Percentiles rank a stretch among this genome's conserved stretches.
phyloP scores from a whole-genome alignment of 2,329 filamentous ascomycete genomes.

The Dothideomycetes sp. region DNA sequence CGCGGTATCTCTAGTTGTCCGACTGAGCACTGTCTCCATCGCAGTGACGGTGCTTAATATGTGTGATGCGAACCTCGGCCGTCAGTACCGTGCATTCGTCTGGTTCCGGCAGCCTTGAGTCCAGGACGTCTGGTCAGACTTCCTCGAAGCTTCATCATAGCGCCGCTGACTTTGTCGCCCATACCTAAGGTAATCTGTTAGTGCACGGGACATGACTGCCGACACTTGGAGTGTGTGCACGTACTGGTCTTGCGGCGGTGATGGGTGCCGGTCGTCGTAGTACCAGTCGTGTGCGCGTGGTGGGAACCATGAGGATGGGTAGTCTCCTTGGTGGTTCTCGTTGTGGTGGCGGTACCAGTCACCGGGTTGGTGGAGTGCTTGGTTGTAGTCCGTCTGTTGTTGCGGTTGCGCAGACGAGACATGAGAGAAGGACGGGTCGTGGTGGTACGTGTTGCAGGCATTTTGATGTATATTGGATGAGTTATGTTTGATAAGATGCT shows the following conservation, averaged over 20 bases:
- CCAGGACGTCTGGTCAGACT: slow-evolving; percentile 57
- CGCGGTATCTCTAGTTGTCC: no score
- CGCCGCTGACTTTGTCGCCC: slow-evolving; percentile 69
- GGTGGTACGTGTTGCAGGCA: slow-evolving; percentile 17
- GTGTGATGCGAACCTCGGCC: slow-evolving; percentile 16
- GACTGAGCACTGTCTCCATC: no score
- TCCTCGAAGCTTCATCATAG: slow-evolving; percentile 62
- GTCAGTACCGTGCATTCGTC: slow-evolving; percentile 23
- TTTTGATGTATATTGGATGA: slow-evolving; percentile 8
- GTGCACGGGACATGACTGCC: slow-evolving; percentile 52
- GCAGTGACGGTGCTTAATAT: slow-evolving; percentile 5
- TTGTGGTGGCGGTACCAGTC: slow-evolving; percentile 27
- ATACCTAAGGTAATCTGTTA: slow-evolving; percentile 38
- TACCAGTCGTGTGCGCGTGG: slow-evolving; percentile 14
- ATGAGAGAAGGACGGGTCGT: slow-evolving; percentile 41
- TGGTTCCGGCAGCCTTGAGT: slow-evolving; percentile 43
- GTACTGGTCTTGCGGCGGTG: slow-evolving; percentile 16
- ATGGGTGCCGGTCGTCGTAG: slow-evolving; percentile 16
- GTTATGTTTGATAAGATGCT: no score
- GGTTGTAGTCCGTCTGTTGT: slow-evolving; percentile 28
- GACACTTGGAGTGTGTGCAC: slow-evolving; percentile 20
- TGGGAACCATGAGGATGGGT: slow-evolving; percentile 16
- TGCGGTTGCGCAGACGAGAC: slow-evolving; percentile 39
- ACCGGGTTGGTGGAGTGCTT: slow-evolving; percentile 33
- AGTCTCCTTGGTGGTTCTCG: slow-evolving; percentile 21